Evolutionary conservation across 176 grass and related monocot genomes (phyloP).

Genomic region (Rhynchospora pubera): DNA sequence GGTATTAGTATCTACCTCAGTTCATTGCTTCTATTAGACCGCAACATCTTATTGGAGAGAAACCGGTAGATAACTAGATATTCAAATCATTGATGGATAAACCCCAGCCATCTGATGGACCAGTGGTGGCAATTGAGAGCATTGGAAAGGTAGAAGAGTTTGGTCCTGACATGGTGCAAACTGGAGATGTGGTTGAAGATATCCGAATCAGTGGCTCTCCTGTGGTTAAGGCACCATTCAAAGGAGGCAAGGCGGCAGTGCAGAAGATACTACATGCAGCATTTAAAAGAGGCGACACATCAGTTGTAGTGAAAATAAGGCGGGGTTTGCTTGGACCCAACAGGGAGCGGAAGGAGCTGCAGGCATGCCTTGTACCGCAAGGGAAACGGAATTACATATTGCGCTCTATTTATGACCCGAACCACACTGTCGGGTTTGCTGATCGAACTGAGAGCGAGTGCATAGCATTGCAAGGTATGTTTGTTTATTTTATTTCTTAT

Average conservation of each 20-base stretch:
- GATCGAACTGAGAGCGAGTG: slow-evolving; percentile 38
- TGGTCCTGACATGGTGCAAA: slow-evolving; percentile 28
- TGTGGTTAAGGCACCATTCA: slow-evolving; percentile 25
- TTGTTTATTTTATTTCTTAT: not conserved
- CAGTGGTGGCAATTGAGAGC: slow-evolving; percentile 46
- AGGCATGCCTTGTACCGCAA: slow-evolving; percentile 33
- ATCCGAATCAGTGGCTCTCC: slow-evolving; percentile 26
- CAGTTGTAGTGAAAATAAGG: slow-evolving; percentile 29
- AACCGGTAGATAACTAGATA: not conserved
- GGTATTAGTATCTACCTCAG: not conserved
- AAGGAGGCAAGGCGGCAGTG: slow-evolving; percentile 28
- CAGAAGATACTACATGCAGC: slow-evolving; percentile 44
- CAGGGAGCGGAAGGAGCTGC: slow-evolving; percentile 20
- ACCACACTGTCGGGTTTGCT: slow-evolving; percentile 32
- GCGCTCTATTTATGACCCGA: slow-evolving; percentile 37
- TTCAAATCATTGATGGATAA: slow-evolving; percentile 16
- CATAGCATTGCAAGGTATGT: slow-evolving; percentile 38
- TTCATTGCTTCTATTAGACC: not conserved
- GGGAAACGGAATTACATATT: slow-evolving; percentile 32
- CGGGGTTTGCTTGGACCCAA: not conserved
- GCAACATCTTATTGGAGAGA: not conserved
- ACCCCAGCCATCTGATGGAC: not conserved
- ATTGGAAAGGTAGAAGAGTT: slow-evolving; percentile 35
- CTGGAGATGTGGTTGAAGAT: slow-evolving; percentile 40
- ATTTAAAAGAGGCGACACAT: slow-evolving; percentile 37